These are phyloP conservation scores for Lentinus tigrinus DNA, from an alignment of 768 basidiomycete genomes.

Conservation along the genomic window DNA sequence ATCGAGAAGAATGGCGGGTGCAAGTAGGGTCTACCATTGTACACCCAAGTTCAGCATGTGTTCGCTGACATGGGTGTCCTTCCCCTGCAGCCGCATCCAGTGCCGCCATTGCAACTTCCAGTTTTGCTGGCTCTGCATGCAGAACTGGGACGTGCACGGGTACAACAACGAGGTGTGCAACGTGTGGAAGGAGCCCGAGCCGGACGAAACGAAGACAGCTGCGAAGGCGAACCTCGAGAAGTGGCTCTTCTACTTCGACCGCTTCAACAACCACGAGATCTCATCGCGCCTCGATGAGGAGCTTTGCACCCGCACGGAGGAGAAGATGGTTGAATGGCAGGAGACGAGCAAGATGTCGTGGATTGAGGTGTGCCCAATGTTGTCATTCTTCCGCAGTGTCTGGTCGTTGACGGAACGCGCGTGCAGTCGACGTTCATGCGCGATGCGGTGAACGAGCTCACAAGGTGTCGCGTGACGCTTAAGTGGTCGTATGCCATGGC, in stretches of 20 bases:
- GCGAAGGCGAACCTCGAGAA: constrained; percentile 29
- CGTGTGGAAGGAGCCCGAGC: constrained; percentile 76
- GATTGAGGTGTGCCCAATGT: constrained; percentile 91
- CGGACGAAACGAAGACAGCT: constrained; percentile 41
- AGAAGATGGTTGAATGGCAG: constrained; percentile 99
- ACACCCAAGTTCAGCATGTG: neutral
- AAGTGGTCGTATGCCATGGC: constrained; percentile 99
- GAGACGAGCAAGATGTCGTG: constrained; percentile 86
- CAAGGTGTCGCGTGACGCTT: constrained; percentile 86
- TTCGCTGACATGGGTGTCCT: neutral
- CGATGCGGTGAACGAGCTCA: constrained; percentile 90
- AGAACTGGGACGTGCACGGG: constrained; percentile 29
- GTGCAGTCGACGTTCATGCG: constrained; percentile 76
- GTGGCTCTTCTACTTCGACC: constrained; percentile 78
- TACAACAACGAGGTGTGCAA: constrained; percentile 33
- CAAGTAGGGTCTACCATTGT: too few relatives aligned
- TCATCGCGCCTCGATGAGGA: constrained; percentile 93
- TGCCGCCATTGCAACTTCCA: constrained; percentile 97
- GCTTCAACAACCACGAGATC: constrained; percentile 99
- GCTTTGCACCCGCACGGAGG: constrained; percentile 90
- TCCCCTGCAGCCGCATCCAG: constrained; percentile 82
- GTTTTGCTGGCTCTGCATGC: constrained; percentile 99
- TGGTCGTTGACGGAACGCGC: neutral
- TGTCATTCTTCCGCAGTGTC: too few relatives aligned
- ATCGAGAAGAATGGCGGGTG: constrained; percentile 99